Base-by-base conservation (phyloP, 768 basidiomycete species). In the Boletus coccyginus region DNA sequence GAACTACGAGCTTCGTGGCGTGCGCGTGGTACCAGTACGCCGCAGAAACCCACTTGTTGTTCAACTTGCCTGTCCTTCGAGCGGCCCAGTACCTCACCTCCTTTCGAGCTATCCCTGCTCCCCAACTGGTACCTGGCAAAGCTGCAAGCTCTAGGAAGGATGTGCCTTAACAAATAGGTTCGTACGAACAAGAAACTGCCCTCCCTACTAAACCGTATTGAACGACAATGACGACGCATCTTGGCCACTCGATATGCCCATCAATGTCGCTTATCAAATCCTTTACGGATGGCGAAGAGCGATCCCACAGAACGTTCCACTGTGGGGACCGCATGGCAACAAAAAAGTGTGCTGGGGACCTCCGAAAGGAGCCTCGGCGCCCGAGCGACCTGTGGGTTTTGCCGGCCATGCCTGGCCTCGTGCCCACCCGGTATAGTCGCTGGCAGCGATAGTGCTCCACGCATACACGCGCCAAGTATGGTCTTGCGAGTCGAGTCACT, bases 401-500 rank as follows among this genome's bases (percentile, higher is more conserved):
- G 21, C 21, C 21, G 21, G 21, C 21, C 21, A 21, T 21, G 21
- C 21, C 21, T 21, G 21, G 21, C 21, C 21, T 21, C 21, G 21
- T 21, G 21, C 21, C 21, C 21, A 21, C 21, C 21, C 21, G 21
- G 21, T 21, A 21, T 21, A 21, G 21, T 21, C 2, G 21, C 21
- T 21, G 21, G 21, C 1, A 21, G 21, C 21, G 35, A 36, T 91
- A 94, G 65, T 90, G 81, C 40, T 92, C 86, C 9, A 88, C 84
- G 67, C 88, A 94, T 14, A 91, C 88, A 7, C 94, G 85, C 0
- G 83, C 88, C 16, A 97, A 79, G 66, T 94, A 90, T 0, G 87
- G 35, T 87, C 95, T 92, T 61, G n/a, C 1, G 27, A 13, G 7
- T 36, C 38, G 5, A 32, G 14, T 43, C 12, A 44, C 38, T 24